Evolutionary conservation across 1,284 basidiomycete species (phyloP).

Genomic region (Cutaneotrichosporon cutaneum): DNA sequence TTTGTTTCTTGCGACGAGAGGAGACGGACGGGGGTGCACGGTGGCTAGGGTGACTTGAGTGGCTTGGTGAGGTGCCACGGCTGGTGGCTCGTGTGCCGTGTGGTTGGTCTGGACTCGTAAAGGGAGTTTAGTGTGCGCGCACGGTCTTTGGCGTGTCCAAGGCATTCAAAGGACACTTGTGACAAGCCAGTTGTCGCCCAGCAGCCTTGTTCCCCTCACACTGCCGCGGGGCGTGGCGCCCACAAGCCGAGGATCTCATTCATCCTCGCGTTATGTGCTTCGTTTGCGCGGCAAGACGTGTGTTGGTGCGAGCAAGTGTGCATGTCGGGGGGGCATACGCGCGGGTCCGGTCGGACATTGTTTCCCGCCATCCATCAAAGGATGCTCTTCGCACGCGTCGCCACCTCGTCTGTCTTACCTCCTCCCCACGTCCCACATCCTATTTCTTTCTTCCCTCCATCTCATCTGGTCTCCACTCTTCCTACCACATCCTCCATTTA

Average conservation of each 20-base stretch:
- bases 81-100: too few species aligned
- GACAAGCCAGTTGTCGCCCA: not conserved
- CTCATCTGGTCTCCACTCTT: not conserved
- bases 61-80: too few species aligned
- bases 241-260: not conserved
- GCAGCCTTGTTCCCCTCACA: too few species aligned
- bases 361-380: not conserved
- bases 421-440: not conserved
- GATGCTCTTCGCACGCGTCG: not conserved
- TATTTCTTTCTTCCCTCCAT: not conserved
- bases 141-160: constrained; percentile 3
- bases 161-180: not conserved
- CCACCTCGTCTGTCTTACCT: not conserved
- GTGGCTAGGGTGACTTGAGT: not conserved
- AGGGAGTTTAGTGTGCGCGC: not conserved
- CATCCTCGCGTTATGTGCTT: not conserved
- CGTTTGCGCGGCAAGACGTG: not conserved
- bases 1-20: too few species aligned
- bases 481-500: not conserved
- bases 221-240: not conserved
- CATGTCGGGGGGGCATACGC: not conserved
- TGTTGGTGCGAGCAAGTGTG: not conserved
- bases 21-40: not conserved
- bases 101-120: not conserved
- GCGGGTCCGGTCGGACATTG: not conserved